Percentiles rank a stretch among this genome's conserved stretches.
phyloP scores from a whole-genome alignment of 805 yeast species.

The Schizosaccharomyces osmophilus region DNA sequence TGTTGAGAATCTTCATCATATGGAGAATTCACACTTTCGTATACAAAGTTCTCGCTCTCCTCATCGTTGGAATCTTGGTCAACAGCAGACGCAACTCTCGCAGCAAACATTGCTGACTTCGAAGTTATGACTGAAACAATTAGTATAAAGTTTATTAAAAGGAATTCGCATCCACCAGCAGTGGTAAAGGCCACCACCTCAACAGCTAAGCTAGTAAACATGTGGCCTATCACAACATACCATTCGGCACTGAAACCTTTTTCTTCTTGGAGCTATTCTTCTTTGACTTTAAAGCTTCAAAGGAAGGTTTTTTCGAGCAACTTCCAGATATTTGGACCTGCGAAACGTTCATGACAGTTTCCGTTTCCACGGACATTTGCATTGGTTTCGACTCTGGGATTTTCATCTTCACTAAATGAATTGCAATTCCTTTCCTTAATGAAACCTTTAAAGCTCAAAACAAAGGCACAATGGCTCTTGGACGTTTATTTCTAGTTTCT shows the following conservation, averaged over 20 bases:
- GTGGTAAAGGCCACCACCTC: not conserved
- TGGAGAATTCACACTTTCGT: conserved; percentile 22
- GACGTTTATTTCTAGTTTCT: too few species aligned
- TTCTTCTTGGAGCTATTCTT: not conserved
- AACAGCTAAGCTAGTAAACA: too few species aligned
- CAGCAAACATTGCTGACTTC: conserved; percentile 82
- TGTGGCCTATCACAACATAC: not conserved
- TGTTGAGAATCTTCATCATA: not conserved
- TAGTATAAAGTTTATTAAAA: not conserved
- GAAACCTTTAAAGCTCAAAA: too few species aligned
- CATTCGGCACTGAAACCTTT: not conserved
- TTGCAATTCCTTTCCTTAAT: too few species aligned
- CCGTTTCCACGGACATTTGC: conserved; percentile 2
- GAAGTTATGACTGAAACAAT: not conserved
- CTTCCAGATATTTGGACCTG: not conserved
- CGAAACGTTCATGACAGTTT: not conserved
- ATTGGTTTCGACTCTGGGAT: not conserved
- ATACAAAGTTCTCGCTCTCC: conserved; percentile 88
- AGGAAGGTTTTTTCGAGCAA: not conserved
- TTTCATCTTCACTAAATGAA: not conserved
- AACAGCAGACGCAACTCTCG: conserved; percentile 79
- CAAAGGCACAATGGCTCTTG: too few species aligned
- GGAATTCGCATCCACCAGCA: not conserved
- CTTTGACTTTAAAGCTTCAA: not conserved
- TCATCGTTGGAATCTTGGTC: conserved; percentile 73